Conservation (phyloP, 1,139 yeast genomes). For the Blastobotrys malaysiensis region DNA sequence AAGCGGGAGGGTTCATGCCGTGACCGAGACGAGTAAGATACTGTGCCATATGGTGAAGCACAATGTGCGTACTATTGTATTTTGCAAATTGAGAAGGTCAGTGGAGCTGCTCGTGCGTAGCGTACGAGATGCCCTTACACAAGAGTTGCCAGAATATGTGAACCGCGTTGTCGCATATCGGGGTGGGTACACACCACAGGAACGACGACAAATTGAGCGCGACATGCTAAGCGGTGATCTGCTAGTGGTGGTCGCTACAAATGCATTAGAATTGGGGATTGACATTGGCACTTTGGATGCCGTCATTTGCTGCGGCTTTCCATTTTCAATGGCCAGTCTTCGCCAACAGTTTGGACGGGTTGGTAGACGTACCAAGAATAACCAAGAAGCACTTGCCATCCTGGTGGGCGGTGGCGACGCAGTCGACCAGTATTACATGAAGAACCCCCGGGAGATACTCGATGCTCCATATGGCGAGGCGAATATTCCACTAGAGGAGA, state of each 20-base stretch:
- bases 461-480: conserved; percentile 37
- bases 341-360: conserved; percentile 85
- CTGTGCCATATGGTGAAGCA: conserved; percentile 58
- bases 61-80: conserved; percentile 77
- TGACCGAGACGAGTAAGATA: conserved; percentile 70
- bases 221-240: conserved; percentile 86
- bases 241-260: conserved; percentile 86
- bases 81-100: conserved; percentile 78
- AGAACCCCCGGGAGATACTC: conserved; percentile 60
- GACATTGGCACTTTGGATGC: conserved; percentile 92
- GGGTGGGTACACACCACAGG: conserved; percentile 87
- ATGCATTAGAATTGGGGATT: conserved; percentile 91
- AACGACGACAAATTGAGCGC: conserved; percentile 78
- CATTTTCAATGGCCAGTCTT: conserved; percentile 74
- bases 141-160: conserved; percentile 34
- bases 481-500: conserved; percentile 51
- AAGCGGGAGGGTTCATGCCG: conserved; percentile 62
- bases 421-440: conserved; percentile 76
- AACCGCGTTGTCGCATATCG: conserved; percentile 84
- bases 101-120: conserved; percentile 88
- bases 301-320: conserved; percentile 88
- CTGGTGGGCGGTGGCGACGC: conserved; percentile 83
- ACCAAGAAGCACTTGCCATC: conserved; percentile 64
- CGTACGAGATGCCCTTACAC: conserved; percentile 47
- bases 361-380: conserved; percentile 30